phyloP scores from a whole-genome alignment of 176 grass and related monocot species.

The Echinochloa phyllopogon region DNA sequence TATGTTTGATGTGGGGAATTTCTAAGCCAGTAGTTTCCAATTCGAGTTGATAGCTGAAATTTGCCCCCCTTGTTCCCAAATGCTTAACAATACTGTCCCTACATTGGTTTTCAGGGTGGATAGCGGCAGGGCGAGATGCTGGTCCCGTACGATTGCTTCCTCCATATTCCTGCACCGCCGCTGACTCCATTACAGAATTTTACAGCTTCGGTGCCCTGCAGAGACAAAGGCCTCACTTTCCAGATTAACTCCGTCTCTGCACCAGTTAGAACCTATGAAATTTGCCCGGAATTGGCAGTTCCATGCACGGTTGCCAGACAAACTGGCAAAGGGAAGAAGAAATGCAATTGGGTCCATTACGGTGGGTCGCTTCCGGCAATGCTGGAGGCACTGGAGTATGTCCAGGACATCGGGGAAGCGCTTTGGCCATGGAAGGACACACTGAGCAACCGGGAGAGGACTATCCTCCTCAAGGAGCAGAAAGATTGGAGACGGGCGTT shows the following conservation, averaged over 20 bases:
- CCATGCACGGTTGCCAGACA: conserved; percentile 19
- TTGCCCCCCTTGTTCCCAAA: background rate
- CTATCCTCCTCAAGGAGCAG: conserved; percentile 92
- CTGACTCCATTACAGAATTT: background rate
- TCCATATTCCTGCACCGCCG: background rate
- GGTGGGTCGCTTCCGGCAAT: conserved; percentile 74
- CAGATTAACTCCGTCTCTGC: conserved; percentile 24
- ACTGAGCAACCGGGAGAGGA: conserved; percentile 69
- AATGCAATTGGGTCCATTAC: conserved; percentile 44
- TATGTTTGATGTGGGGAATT: background rate
- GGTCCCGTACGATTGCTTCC: conserved; percentile 52
- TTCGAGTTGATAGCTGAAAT: background rate
- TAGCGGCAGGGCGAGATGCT: conserved; percentile 45
- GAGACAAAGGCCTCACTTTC: conserved; percentile 19
- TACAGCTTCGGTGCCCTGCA: conserved; percentile 10
- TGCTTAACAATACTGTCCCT: background rate
- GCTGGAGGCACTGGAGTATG: conserved; percentile 57
- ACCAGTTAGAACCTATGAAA: conserved; percentile 18
- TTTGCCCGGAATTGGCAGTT: conserved; percentile 18
- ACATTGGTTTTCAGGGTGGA: background rate
- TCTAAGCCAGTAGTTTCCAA: too few relatives aligned
- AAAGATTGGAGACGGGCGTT: conserved; percentile 73
- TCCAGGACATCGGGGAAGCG: conserved; percentile 61
- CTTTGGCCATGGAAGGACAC: conserved; percentile 72
- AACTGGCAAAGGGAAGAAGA: conserved; percentile 28